These are phyloP conservation scores for Lactarius sanguifluus DNA, from an alignment of 768 basidiomycete genomes.

Conservation along the genomic window DNA sequence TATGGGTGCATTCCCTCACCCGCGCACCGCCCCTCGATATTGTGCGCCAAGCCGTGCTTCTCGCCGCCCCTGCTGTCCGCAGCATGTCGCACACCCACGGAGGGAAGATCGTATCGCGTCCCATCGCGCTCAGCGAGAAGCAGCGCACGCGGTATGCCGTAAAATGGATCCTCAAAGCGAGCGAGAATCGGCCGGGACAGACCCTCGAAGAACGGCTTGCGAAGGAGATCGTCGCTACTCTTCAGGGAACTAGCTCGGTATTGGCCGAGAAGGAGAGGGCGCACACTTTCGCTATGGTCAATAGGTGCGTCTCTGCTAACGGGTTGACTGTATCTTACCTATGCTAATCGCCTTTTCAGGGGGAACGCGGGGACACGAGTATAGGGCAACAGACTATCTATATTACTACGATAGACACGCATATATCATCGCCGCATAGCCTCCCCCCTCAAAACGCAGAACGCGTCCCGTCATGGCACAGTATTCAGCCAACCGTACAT, in stretches of 20 bases:
- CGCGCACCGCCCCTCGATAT: conserved; percentile 78
- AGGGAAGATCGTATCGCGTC: conserved; percentile 64
- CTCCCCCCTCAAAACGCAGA: neutral
- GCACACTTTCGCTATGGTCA: conserved; percentile 72
- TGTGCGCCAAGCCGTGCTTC: conserved; percentile 66
- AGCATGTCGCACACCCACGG: conserved; percentile 56
- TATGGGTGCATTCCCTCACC: conserved; percentile 71
- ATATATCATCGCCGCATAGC: neutral
- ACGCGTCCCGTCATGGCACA: no score
- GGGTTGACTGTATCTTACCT: neutral
- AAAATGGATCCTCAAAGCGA: conserved; percentile 66
- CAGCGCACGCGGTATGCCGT: conserved; percentile 74
- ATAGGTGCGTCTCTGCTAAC: conserved; percentile 54
- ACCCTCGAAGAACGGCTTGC: conserved; percentile 71
- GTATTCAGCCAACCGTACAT: neutral
- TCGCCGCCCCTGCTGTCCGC: conserved; percentile 71
- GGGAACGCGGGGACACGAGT: conserved; percentile 27
- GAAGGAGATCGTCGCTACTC: conserved; percentile 68
- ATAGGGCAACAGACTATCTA: neutral
- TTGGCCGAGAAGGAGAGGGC: conserved; percentile 59
- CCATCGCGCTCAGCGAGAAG: conserved; percentile 74
- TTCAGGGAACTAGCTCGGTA: conserved; percentile 61
- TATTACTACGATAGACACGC: neutral
- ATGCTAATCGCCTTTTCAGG: neutral
- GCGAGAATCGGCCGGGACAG: conserved; percentile 55